Conservation (phyloP, 1,284 basidiomycete genomes). For the Lentinula novae-zelandiae region DNA sequence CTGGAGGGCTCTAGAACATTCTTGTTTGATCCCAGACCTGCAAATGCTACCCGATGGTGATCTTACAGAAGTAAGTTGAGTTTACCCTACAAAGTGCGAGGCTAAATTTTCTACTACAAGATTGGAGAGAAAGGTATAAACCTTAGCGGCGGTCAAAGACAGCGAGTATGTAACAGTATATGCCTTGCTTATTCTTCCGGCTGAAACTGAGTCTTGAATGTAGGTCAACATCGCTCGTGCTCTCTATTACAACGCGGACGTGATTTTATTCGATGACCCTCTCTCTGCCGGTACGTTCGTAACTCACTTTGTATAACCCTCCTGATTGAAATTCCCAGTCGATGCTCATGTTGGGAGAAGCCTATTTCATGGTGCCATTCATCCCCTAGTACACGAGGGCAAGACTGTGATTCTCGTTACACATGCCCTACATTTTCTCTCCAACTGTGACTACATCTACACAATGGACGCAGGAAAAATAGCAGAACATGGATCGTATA, state of each 20-base stretch:
- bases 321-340: conserved; percentile 30
- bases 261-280: conserved; percentile 72
- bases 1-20: conserved; percentile 58
- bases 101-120: conserved; percentile 25
- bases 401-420: conserved; percentile 72
- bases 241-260: conserved; percentile 68
- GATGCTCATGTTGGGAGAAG: conserved; percentile 71
- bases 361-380: conserved; percentile 65
- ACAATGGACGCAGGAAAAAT: conserved; percentile 56
- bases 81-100: conserved; percentile 8
- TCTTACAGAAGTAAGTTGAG: conserved; percentile 53
- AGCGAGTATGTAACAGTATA: conserved; percentile 37
- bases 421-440: conserved; percentile 71
- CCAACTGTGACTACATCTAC: conserved; percentile 65
- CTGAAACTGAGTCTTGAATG: neutral
- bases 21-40: conserved; percentile 67
- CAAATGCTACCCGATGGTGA: conserved; percentile 73
- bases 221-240: conserved; percentile 72
- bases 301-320: neutral
- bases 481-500: conserved; percentile 63
- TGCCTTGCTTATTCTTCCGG: neutral
- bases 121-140: conserved; percentile 69
- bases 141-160: conserved; percentile 51
- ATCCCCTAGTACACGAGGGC: conserved; percentile 50
- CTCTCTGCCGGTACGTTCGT: conserved; percentile 55